phyloP scores from a whole-genome alignment of 805 yeast species.

The Candida arabinofermentans region DNA sequence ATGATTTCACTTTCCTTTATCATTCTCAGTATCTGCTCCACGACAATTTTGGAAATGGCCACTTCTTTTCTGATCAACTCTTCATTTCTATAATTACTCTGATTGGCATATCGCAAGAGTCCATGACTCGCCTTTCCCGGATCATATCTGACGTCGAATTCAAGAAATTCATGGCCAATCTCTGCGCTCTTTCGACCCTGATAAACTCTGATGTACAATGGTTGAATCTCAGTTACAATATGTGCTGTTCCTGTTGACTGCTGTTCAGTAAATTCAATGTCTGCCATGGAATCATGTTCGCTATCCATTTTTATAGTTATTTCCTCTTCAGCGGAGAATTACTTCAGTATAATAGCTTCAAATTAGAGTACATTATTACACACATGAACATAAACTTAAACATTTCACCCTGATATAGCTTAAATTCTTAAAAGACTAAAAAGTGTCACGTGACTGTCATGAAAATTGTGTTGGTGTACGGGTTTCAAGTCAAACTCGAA shows the following conservation, averaged over 20 bases:
- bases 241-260: not conserved
- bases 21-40: constrained; percentile 32
- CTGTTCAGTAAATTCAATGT: too few species aligned
- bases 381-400: too few species aligned
- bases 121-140: constrained; percentile 7
- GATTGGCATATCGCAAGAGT: constrained; percentile 37
- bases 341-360: too few species aligned
- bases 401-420: too few species aligned
- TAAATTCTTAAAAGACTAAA: too few species aligned
- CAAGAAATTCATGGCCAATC: constrained; percentile 44
- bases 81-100: constrained; percentile 42
- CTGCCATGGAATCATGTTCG: too few species aligned
- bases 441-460: too few species aligned
- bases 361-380: too few species aligned
- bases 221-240: not conserved
- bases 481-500: too few species aligned
- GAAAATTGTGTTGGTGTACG: too few species aligned
- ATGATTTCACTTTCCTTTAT: constrained; percentile 37
- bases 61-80: constrained; percentile 37
- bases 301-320: too few species aligned
- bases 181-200: constrained; percentile 28
- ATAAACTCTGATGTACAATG: constrained; percentile 39
- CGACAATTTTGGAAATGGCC: constrained; percentile 31
- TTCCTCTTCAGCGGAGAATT: too few species aligned
- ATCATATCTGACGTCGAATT: constrained; percentile 18